These are phyloP conservation scores for Pigoraptor vietnamica DNA, from an alignment of 78 protist genomes.

Conservation along the genomic window DNA sequence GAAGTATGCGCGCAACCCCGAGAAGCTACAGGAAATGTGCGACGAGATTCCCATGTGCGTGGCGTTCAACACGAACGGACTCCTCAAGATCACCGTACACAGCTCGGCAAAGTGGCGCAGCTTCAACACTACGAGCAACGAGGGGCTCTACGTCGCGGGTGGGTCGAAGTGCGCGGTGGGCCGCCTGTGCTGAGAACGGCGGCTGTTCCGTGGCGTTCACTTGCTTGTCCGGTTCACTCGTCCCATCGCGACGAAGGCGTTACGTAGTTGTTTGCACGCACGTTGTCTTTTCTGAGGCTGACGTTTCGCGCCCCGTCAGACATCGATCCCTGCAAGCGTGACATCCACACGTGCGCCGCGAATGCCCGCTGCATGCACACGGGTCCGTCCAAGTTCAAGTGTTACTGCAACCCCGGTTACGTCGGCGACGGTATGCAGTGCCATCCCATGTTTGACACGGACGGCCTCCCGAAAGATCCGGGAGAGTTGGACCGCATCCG, in stretches of 20 bases:
- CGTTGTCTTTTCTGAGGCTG: too few relatives aligned
- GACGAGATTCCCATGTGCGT: not conserved
- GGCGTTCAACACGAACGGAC: not conserved
- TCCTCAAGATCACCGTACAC: not conserved
- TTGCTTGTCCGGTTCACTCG: too few relatives aligned
- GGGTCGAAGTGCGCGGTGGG: too few relatives aligned
- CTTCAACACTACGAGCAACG: not conserved
- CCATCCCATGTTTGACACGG: not conserved
- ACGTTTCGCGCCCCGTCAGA: not conserved
- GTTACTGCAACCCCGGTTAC: not conserved
- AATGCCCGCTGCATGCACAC: not conserved
- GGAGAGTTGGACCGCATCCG: not conserved
- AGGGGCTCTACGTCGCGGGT: not conserved
- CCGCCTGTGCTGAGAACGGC: too few relatives aligned
- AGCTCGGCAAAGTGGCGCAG: not conserved
- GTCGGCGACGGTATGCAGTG: not conserved
- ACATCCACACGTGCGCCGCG: not conserved
- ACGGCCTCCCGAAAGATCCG: not conserved
- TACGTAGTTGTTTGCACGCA: too few relatives aligned
- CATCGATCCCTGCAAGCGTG: not conserved
- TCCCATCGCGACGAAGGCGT: too few relatives aligned
- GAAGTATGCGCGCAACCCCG: not conserved
- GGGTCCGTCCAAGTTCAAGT: not conserved
- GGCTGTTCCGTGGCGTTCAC: too few relatives aligned
- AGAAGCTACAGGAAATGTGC: not conserved